A percentile compares a stretch with the other conserved stretches of the same genome.
Conservation (phyloP, 257 asterid genomes). For the Salvia splendens region DNA sequence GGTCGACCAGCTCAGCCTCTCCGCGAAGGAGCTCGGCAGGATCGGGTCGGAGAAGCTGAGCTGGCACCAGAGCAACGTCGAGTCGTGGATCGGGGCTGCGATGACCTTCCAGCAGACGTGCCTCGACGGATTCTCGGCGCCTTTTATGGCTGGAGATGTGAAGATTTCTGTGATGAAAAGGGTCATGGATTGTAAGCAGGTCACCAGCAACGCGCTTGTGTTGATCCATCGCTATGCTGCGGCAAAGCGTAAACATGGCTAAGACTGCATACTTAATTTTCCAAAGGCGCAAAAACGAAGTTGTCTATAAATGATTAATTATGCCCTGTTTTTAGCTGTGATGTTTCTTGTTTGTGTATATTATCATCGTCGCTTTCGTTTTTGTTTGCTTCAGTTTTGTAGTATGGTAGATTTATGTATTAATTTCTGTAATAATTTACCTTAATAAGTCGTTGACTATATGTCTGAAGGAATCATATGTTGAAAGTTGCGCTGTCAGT, state of each 20-base stretch:
- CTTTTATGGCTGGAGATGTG: slow-evolving; percentile 33
- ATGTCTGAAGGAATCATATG: too few relatives aligned
- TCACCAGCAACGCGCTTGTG: slow-evolving; percentile 49
- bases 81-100: slow-evolving; percentile 58
- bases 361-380: too few relatives aligned
- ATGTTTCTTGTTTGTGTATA: too few relatives aligned
- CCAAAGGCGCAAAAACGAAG: too few relatives aligned
- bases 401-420: too few relatives aligned
- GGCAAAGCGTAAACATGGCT: neutral
- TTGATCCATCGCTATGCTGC: slow-evolving; percentile 46
- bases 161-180: slow-evolving; percentile 27
- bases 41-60: neutral
- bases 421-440: too few relatives aligned
- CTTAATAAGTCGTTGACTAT: too few relatives aligned
- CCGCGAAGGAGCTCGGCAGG: slow-evolving; percentile 29
- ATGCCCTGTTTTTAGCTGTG: too few relatives aligned
- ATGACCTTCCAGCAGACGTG: slow-evolving; percentile 45
- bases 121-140: slow-evolving; percentile 39
- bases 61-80: slow-evolving; percentile 36
- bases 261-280: too few relatives aligned
- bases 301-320: too few relatives aligned
- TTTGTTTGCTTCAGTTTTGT: too few relatives aligned
- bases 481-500: too few relatives aligned
- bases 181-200: slow-evolving; percentile 37
- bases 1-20: slow-evolving; percentile 38